Evolutionary conservation across 2,329 filamentous ascomycete species (phyloP).

Genomic region (Chaetothyriales sp.): DNA sequence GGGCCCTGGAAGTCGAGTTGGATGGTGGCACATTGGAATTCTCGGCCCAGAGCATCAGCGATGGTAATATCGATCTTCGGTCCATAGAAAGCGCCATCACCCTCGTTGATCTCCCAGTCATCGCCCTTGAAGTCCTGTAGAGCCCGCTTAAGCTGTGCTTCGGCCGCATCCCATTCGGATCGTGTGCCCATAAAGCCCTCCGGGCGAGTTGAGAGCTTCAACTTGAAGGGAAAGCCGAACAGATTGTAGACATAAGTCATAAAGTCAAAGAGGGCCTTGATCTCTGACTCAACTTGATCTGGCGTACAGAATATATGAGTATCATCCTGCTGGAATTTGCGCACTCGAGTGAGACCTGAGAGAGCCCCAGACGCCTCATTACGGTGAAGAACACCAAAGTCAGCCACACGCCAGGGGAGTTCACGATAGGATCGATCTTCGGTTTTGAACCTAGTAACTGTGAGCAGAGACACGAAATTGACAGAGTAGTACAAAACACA

Average conservation of each 20-base stretch:
- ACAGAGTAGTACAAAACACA: neutral
- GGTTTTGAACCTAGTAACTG: conserved; percentile 45
- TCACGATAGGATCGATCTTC: conserved; percentile 76
- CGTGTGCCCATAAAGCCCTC: conserved; percentile 81
- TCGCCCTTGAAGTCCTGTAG: conserved; percentile 62
- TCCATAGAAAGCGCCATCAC: conserved; percentile 94
- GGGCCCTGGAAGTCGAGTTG: conserved; percentile 83
- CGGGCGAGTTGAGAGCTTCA: conserved; percentile 80
- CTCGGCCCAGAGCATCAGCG: conserved; percentile 67
- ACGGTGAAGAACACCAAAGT: conserved; percentile 88
- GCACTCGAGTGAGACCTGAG: conserved; percentile 76
- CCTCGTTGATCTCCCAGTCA: conserved; percentile 80
- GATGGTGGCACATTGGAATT: conserved; percentile 83
- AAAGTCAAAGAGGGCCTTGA: conserved; percentile 77
- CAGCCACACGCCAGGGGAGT: conserved; percentile 78
- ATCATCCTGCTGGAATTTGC: conserved; percentile 92
- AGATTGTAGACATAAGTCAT: conserved; percentile 64
- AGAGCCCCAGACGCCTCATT: conserved; percentile 91
- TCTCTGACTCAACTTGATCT: conserved; percentile 60
- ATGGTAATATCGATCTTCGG: conserved; percentile 98
- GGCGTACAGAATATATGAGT: conserved; percentile 88
- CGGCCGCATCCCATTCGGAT: conserved; percentile 77
- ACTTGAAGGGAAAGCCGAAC: conserved; percentile 78
- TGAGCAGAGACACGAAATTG: neutral
- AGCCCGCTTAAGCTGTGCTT: conserved; percentile 62